Percentiles rank a stretch among this genome's conserved stretches.
Conservation (phyloP, 2,329 filamentous ascomycete species). For the Pseudopithomyces maydicus region DNA sequence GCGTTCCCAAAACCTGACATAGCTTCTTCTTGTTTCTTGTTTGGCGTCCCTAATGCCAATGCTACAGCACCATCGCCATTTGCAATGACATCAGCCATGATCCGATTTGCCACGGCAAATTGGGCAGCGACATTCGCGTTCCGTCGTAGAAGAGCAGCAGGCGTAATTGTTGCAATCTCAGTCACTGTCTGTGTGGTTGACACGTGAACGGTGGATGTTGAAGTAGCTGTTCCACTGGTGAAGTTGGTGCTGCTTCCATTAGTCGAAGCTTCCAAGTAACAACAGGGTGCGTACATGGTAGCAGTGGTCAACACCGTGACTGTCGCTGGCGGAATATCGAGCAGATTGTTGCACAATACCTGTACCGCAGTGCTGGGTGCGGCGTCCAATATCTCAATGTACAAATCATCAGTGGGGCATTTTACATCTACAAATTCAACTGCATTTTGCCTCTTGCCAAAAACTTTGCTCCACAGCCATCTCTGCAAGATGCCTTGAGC, state of each 20-base stretch:
- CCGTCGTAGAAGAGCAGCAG: slow-evolving; percentile 17
- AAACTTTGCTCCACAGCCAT: slow-evolving; percentile 10
- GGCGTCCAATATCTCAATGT: slow-evolving; percentile 21
- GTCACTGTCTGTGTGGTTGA: slow-evolving; percentile 29
- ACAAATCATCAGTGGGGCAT: slow-evolving; percentile 23
- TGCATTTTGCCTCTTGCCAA: slow-evolving; percentile 22
- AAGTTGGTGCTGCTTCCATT: slow-evolving; percentile 27
- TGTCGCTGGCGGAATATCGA: slow-evolving; percentile 32
- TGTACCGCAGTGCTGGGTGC: slow-evolving; percentile 15
- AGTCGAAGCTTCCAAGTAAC: slow-evolving; percentile 4
- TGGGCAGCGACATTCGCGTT: slow-evolving; percentile 20
- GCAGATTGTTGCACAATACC: slow-evolving; percentile 35
- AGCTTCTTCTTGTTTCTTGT: slow-evolving; percentile 20
- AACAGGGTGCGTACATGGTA: slow-evolving; percentile 23
- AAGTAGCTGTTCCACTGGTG: slow-evolving; percentile 21
- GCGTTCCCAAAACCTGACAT: slow-evolving; percentile 31
- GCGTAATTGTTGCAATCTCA: slow-evolving; percentile 25
- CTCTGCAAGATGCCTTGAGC: slow-evolving; percentile 1
- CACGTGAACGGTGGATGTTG: slow-evolving; percentile 20
- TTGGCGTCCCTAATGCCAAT: slow-evolving; percentile 13
- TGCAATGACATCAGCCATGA: slow-evolving; percentile 28
- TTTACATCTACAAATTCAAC: slow-evolving; percentile 1
- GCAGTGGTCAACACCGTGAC: slow-evolving; percentile 25
- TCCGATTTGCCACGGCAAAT: slow-evolving; percentile 22
- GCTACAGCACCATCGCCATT: slow-evolving; percentile 18